Conservation (phyloP, 768 basidiomycete genomes). For the Pleurotus tuoliensis region DNA sequence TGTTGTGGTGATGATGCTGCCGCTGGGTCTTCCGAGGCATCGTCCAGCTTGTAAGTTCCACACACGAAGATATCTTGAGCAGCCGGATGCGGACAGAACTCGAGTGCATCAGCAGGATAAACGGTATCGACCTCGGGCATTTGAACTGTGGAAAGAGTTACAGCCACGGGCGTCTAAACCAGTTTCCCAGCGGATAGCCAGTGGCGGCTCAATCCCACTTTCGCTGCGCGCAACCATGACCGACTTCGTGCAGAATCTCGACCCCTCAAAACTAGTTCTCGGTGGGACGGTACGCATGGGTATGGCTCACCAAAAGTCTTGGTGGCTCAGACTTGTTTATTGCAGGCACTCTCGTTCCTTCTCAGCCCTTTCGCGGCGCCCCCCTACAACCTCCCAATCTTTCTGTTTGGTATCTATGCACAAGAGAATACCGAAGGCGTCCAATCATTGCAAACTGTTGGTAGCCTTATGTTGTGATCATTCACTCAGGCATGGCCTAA, state of each 20-base stretch:
- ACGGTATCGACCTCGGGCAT: conserved; percentile 49
- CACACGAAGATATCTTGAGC: conserved; percentile 70
- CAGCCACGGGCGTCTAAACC: background rate
- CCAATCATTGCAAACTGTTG: conserved; percentile 62
- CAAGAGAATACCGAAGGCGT: conserved; percentile 65
- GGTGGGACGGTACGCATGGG: conserved; percentile 50
- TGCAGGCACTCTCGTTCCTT: conserved; percentile 59
- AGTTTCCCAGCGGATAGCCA: no score
- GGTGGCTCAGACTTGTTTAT: background rate
- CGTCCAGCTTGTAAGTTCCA: conserved; percentile 86
- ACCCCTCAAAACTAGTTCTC: conserved; percentile 66
- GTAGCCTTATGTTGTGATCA: conserved; percentile 13
- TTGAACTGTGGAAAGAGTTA: background rate
- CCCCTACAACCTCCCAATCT: conserved; percentile 77
- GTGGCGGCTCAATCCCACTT: background rate
- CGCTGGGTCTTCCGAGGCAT: conserved; percentile 11
- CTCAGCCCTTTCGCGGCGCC: conserved; percentile 55
- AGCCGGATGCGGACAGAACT: conserved; percentile 77
- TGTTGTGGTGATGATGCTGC: conserved; percentile 26
- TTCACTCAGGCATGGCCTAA: background rate
- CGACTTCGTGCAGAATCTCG: conserved; percentile 69
- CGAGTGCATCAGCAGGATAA: conserved; percentile 87
- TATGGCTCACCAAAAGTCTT: background rate
- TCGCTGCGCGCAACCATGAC: conserved; percentile 15
- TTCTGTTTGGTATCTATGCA: conserved; percentile 72